A percentile compares a stretch with the other conserved stretches of the same genome.
phyloP scores from a whole-genome alignment of 352 stramenopile species.

The Aphanomyces cochlioides region DNA sequence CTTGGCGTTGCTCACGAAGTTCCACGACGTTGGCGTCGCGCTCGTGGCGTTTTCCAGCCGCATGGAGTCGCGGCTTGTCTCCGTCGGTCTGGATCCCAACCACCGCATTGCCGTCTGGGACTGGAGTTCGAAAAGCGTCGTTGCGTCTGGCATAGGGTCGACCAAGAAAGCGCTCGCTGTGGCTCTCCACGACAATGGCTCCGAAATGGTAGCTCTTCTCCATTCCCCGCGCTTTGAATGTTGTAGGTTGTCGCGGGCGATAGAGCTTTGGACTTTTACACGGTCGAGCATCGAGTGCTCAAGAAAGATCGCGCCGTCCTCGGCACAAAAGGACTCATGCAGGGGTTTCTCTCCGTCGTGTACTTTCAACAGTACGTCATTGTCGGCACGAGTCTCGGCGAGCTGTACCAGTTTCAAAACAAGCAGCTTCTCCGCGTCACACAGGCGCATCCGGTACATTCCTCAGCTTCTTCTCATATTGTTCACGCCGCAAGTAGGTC shows the following conservation, averaged over 20 bases:
- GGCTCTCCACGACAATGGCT: constrained; percentile 61
- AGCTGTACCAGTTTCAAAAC: constrained; percentile 69
- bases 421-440: constrained; percentile 50
- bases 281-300: constrained; percentile 35
- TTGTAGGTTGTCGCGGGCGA: constrained; percentile 21
- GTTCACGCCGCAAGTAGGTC: constrained; percentile 33
- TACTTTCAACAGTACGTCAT: constrained; percentile 53
- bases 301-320: constrained; percentile 53
- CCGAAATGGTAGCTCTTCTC: constrained; percentile 69
- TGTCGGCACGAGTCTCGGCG: constrained; percentile 55
- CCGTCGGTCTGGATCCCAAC: constrained; percentile 55
- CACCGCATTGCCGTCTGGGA: constrained; percentile 78
- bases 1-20: constrained; percentile 60
- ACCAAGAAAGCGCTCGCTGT: constrained; percentile 51
- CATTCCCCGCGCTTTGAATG: constrained; percentile 38
- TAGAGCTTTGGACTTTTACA: constrained; percentile 43
- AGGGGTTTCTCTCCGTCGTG: constrained; percentile 47
- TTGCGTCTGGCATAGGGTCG: constrained; percentile 47
- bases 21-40: constrained; percentile 51
- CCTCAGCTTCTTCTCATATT: constrained; percentile 39
- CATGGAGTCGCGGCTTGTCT: constrained; percentile 51
- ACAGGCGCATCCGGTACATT: constrained; percentile 48
- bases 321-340: constrained; percentile 40
- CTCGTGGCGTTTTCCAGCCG: constrained; percentile 45
- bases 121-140: constrained; percentile 57